phyloP scores from a whole-genome alignment of 495 filamentous ascomycete genomes.

The Xylaria telfairii region DNA sequence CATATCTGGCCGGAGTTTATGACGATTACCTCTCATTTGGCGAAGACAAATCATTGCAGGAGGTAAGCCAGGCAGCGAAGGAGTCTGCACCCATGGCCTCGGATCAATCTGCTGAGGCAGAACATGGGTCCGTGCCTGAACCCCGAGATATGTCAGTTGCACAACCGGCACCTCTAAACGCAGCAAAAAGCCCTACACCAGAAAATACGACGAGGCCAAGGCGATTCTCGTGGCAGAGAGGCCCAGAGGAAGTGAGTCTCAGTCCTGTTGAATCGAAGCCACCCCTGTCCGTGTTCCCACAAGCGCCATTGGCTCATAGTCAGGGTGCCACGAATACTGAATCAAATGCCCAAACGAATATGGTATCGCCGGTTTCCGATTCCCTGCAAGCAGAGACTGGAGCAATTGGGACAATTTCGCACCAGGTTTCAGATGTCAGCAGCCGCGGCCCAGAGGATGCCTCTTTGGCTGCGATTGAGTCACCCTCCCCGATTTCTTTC shows the following conservation, averaged over 20 bases:
- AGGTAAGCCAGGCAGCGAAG: slow-evolving; percentile 31
- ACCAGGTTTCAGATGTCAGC: slow-evolving; percentile 46
- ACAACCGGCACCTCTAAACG: slow-evolving; percentile 29
- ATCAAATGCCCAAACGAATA: background rate
- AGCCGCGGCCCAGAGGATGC: slow-evolving; percentile 37
- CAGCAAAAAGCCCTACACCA: slow-evolving; percentile 26
- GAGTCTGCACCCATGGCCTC: slow-evolving; percentile 4
- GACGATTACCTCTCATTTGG: slow-evolving; percentile 50
- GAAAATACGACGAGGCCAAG: slow-evolving; percentile 32
- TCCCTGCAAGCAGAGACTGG: slow-evolving; percentile 24
- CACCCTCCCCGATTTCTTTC: slow-evolving; percentile 45
- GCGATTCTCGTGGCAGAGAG: slow-evolving; percentile 62
- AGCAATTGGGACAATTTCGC: slow-evolving; percentile 33
- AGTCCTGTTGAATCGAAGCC: slow-evolving; percentile 20
- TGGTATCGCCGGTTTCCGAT: slow-evolving; percentile 7
- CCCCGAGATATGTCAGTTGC: slow-evolving; percentile 24
- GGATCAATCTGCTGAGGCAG: background rate
- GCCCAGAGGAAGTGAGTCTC: slow-evolving; percentile 36
- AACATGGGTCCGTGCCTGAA: background rate
- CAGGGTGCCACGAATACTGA: background rate
- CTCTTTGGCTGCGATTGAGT: slow-evolving; percentile 33
- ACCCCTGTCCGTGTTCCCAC: slow-evolving; percentile 16
- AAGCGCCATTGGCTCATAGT: background rate
- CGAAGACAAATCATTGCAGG: slow-evolving; percentile 41
- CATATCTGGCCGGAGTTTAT: slow-evolving; percentile 52